Base-by-base conservation (phyloP, 306 rosid genomes). In the Vachellia pachyceras region DNA sequence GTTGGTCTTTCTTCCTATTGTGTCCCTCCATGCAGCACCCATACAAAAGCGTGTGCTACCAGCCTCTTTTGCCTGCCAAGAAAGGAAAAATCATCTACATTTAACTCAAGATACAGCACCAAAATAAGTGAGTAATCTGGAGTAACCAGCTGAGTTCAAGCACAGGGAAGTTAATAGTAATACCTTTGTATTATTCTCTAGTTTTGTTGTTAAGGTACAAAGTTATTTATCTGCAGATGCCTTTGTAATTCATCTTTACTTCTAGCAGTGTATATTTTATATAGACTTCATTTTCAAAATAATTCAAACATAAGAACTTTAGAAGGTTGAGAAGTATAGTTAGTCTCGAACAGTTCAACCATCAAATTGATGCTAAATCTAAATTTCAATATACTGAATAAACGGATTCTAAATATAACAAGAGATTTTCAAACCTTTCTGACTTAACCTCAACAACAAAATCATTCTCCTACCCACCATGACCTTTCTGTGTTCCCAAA, bases 1-100 rank as follows among this genome's bases (percentile, higher is more conserved):
- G 88, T 95, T 95, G 70, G 97, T 90, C 84, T 95, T 95, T 84
- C 98, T 91, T 80, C 98, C 98, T 5, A 89, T 52, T 1, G 98
- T 95, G 74, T 95, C 99, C 86, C 99, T 93, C 99, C 99, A 95
- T 10, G 99, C 99, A 75, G 98, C 99, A 74, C 99, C 98, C 99
- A 95, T 95, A 82, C 99, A 95, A 86, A 95, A 95, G 69, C 98
- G 97, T 67, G 99, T 93, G 83, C 99, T 95, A 81, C 99, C 99
- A 77, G 92, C 99, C 82, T 95, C 98, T 84, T 93, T 95, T 61
- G 99, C 99, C 99, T 95, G 80, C 52, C 82, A 83, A 87, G 71
- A 37, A 54, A 83, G 63, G 81, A 78, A 47, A 85, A 61, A 75
- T 10, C 37, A 73, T 76, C 35, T 46, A 36, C 64, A 50, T 54